Base-by-base conservation (phyloP, 768 basidiomycete species). In the Serendipita indica region DNA sequence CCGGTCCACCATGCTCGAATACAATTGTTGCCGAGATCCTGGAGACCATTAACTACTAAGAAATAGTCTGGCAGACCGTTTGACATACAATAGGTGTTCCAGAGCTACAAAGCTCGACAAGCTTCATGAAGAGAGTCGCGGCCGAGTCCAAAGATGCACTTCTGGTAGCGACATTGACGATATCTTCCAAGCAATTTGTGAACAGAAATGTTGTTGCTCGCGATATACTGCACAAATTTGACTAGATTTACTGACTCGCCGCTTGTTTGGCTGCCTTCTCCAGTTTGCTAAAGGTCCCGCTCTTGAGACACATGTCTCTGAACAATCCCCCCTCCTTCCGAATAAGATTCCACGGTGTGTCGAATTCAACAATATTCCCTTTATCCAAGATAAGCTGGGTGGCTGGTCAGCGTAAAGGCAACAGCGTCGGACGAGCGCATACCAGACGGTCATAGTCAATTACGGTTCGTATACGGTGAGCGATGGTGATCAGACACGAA, bases 361-460 rank as follows among this genome's bases (percentile, higher is more conserved):
- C 79, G 58, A 77, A 77, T 64, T 75, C 74, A 12, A 66, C 71
- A 22, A 75, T 62, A 59, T 67, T 27, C 62, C 66, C 83, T 81
- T 60, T 80, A 43, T 54, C 49, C 16, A 54, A 28, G 32, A 54
- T 54, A 18, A 54, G 49, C 71, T 69, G 46, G 33, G 35, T 54
- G 32, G 33, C 4, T 25, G 35, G 3, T 43, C 30, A 62, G 39
- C 16, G 22, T n/a, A 20, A 3, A 27, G 33, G 3, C 30, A 32
- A 22, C 28, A 39, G 20, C 27, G 2, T 14, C 37, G 27, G n/a
- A 91, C 72, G 5, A 91, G 82, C 60, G 63, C 58, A 57, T 69
- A 91, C 77, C 60, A 92, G 70, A 30, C 83, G 74, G 69, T 85
- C 83, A 64, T 92, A 83, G 69, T 92, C 86, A 60, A 87, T 86